phyloP scores from a whole-genome alignment of 805 yeast genomes.

The Metschnikowia vanudenii region DNA sequence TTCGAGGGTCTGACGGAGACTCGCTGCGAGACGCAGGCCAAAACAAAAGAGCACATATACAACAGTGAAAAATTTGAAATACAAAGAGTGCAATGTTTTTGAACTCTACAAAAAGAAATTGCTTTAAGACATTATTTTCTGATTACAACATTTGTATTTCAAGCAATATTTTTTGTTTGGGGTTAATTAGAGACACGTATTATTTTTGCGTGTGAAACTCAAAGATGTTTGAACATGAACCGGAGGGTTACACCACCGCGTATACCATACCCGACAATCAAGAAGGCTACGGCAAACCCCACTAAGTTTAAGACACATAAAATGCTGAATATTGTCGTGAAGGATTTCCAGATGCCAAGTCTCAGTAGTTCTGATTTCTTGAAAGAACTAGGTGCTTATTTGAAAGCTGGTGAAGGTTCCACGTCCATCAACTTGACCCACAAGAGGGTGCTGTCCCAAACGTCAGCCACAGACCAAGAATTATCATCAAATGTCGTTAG shows the following conservation, averaged over 20 bases:
- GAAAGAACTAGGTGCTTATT: slow-evolving; percentile 18
- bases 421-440: slow-evolving; percentile 61
- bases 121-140: no score
- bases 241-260: no score
- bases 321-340: slow-evolving; percentile 1
- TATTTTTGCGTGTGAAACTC: background rate
- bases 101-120: no score
- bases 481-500: slow-evolving; percentile 35
- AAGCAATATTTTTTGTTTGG: no score
- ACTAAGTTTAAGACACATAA: background rate
- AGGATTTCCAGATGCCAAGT: slow-evolving; percentile 27
- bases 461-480: slow-evolving; percentile 24
- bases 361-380: slow-evolving; percentile 35
- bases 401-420: slow-evolving; percentile 33
- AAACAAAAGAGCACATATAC: no score
- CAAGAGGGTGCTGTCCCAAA: slow-evolving; percentile 41
- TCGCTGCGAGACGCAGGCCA: no score
- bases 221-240: background rate
- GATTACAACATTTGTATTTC: no score
- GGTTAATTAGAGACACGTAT: background rate
- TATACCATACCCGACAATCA: no score
- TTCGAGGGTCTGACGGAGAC: no score
- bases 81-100: no score
- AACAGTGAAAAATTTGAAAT: no score
- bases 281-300: no score